phyloP scores from a whole-genome alignment of 768 basidiomycete genomes.

The Lentinula edodes region DNA sequence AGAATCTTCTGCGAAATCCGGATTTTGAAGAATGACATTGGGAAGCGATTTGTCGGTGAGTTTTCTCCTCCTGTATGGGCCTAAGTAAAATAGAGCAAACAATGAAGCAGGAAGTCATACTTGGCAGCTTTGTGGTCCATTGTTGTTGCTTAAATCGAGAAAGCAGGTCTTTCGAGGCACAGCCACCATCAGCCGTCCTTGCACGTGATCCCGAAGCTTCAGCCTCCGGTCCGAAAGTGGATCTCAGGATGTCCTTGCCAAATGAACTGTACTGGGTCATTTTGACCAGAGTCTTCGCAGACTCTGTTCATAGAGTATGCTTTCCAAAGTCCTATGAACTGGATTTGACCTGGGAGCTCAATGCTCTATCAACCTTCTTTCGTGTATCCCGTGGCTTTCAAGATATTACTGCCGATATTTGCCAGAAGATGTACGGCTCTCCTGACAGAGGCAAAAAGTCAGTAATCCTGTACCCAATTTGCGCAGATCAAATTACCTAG shows the following conservation, averaged over 20 bases:
- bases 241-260: background rate
- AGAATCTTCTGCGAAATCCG: constrained; percentile 76
- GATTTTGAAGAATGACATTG: constrained; percentile 66
- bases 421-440: background rate
- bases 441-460: background rate
- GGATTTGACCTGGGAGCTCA: background rate
- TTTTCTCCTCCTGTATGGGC: constrained; percentile 59
- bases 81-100: no score
- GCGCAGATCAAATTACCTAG: background rate
- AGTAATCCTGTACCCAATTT: background rate
- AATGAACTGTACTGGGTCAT: background rate
- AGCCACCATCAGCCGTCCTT: background rate
- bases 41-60: constrained; percentile 77
- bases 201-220: background rate
- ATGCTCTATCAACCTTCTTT: background rate
- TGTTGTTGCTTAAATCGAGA: background rate
- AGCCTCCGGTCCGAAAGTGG: no score
- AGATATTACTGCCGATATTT: background rate
- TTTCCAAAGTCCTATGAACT: background rate
- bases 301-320: background rate
- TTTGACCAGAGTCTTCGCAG: background rate
- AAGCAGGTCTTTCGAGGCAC: background rate
- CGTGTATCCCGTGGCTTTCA: background rate
- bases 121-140: constrained; percentile 3
- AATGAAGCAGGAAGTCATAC: background rate